Evolutionary conservation across 768 basidiomycete species (phyloP).

Genomic region (Termitomyces titanicus): DNA sequence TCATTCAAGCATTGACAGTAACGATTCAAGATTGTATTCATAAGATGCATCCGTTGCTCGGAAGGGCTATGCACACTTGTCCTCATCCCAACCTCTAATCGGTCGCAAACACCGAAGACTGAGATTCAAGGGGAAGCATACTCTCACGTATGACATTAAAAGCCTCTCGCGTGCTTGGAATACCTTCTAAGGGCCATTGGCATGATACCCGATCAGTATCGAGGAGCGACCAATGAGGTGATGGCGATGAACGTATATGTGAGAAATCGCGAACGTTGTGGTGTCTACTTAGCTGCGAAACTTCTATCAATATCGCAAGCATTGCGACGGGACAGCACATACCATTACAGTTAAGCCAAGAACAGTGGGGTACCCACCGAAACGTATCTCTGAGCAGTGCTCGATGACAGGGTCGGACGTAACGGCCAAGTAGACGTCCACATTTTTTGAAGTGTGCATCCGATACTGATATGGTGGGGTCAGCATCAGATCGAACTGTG

Average conservation of each 20-base stretch:
- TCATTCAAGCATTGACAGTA: too few species aligned
- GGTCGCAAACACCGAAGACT: background rate
- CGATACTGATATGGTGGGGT: slow-evolving; percentile 58
- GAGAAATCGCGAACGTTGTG: slow-evolving; percentile 80
- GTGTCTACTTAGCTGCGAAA: slow-evolving; percentile 32
- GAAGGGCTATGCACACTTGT: background rate
- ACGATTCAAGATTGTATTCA: too few species aligned
- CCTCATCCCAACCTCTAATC: background rate
- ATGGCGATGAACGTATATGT: slow-evolving; percentile 70
- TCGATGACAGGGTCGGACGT: slow-evolving; percentile 81
- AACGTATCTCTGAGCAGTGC: slow-evolving; percentile 58
- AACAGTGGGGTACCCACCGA: slow-evolving; percentile 55
- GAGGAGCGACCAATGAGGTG: slow-evolving; percentile 68
- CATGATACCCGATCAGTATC: slow-evolving; percentile 9
- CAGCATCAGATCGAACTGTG: background rate
- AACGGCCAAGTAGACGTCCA: slow-evolving; percentile 65
- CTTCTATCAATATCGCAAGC: background rate
- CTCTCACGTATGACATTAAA: slow-evolving; percentile 1
- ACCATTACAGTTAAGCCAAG: slow-evolving; percentile 21
- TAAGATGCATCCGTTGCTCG: too few species aligned
- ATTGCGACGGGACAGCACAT: background rate
- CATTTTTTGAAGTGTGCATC: slow-evolving; percentile 70
- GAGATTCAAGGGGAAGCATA: slow-evolving; percentile 5
- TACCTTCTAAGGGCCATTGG: slow-evolving; percentile 8
- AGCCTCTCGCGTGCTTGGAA: background rate